phyloP scores from a whole-genome alignment of 1,139 yeast genomes.

The Candida mesenterica region DNA sequence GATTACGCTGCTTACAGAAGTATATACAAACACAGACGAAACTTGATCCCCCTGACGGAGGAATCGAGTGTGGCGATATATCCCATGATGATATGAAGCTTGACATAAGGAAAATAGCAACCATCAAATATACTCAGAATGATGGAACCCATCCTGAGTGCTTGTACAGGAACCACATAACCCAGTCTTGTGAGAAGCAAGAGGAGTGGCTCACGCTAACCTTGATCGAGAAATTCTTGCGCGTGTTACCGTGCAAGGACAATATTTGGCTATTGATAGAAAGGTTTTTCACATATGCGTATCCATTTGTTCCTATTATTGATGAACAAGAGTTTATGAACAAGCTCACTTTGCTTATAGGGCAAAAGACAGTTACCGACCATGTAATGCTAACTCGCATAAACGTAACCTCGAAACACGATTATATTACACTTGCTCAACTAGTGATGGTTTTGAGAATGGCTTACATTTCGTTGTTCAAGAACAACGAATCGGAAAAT shows the following conservation, averaged over 20 bases:
- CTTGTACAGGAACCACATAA: conserved; percentile 4
- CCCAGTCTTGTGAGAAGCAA: conserved; percentile 8
- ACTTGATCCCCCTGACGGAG: background rate
- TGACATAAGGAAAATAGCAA: conserved; percentile 8
- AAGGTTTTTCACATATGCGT: conserved; percentile 17
- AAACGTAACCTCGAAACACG: conserved; percentile 11
- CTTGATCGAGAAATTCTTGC: conserved; percentile 7
- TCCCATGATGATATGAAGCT: conserved; percentile 2
- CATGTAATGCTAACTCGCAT: conserved; percentile 10
- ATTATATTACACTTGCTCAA: conserved; percentile 15
- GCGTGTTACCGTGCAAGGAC: conserved; percentile 14
- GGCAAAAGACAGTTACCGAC: conserved; percentile 11
- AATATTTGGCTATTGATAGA: conserved; percentile 19
- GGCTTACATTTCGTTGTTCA: conserved; percentile 17
- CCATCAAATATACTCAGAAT: conserved; percentile 5
- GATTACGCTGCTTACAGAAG: conserved; percentile 6
- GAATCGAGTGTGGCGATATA: background rate
- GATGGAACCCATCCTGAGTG: conserved; percentile 1
- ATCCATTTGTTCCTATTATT: conserved; percentile 18
- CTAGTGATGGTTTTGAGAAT: conserved; percentile 18
- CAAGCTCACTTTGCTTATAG: conserved; percentile 13
- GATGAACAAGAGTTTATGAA: conserved; percentile 19
- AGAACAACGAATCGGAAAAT: conserved; percentile 15
- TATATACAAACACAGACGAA: conserved; percentile 8
- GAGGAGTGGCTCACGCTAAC: conserved; percentile 1